Evolutionary conservation across 2,329 filamentous ascomycete species (phyloP), one percentile per base, ranked within the genome.

Genomic region (Epicoccum sorghinum): DNA sequence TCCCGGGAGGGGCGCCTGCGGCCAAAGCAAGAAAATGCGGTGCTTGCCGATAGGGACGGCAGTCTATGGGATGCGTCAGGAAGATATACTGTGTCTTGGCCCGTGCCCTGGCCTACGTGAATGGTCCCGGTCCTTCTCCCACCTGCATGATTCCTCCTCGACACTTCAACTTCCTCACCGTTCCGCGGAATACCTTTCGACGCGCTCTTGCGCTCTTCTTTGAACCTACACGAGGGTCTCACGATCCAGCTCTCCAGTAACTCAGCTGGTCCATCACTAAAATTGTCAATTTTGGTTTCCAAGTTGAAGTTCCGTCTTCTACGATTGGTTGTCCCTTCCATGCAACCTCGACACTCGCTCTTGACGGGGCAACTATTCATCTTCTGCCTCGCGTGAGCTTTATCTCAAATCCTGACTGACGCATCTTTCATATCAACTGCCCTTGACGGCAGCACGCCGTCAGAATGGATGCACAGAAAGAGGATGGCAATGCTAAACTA

Each of bases 381-480:
- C 63, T 58, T 58, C 63, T 57, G 59, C 59, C 57, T 61, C 65
- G 60, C 61, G 59, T 61, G 52, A 61, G 59, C 58, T 57, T 29
- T 58, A 57, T 39, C 55, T 53, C 60, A 59, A 59, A 57, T 52
- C 53, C 57, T 30, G 48, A 57, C 60, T 62, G 62, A 60, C 64
- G 57, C 62, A 55, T 55, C 46, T 55, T 46, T 55, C 45, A 53
- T 62, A 52, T 54, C 60, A 50, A 47, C 54, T 61, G 50, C 62
- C 52, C 49, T 62, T 51, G 47, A 44, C 41, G 55, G 44, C 66
- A 64, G 60, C 55, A 61, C 42, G 61, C 68, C 59, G 52, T 60
- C 65, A 71, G 70, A 66, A 70, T 73, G 57, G 71, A 75, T 63
- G 67, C 64, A 59, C 70, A 66, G 62, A 68, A 72, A 59, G 70